Conservation (phyloP, 768 basidiomycete genomes). For the Panaeolus papilionaceus region DNA sequence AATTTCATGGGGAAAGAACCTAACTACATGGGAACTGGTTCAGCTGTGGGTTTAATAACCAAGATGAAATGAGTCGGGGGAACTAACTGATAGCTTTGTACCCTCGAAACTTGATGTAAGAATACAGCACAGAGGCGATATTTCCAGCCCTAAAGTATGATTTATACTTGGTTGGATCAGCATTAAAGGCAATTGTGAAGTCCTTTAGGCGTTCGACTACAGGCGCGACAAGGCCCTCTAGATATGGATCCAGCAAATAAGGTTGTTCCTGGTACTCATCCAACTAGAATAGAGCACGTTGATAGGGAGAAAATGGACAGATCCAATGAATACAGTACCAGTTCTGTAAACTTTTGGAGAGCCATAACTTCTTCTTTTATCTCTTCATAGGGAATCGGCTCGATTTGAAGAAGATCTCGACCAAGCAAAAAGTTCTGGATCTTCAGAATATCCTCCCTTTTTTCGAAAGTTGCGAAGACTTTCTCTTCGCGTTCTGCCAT, state of each 20-base stretch:
- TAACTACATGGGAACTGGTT: slow-evolving; percentile 54
- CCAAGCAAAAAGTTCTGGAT: slow-evolving; percentile 58
- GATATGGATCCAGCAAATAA: slow-evolving; percentile 88
- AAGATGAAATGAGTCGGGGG: slow-evolving; percentile 7
- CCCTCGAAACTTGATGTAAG: slow-evolving; percentile 87
- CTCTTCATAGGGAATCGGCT: slow-evolving; percentile 48
- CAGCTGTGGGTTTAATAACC: slow-evolving; percentile 16
- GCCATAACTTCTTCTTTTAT: slow-evolving; percentile 46
- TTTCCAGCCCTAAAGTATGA: slow-evolving; percentile 51
- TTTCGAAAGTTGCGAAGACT: slow-evolving; percentile 64
- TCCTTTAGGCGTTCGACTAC: slow-evolving; percentile 68
- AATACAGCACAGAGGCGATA: slow-evolving; percentile 71
- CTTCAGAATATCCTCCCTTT: slow-evolving; percentile 61
- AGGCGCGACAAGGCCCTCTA: slow-evolving; percentile 81
- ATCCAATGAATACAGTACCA: slow-evolving; percentile 48
- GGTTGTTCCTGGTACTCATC: slow-evolving; percentile 92
- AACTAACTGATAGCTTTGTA: slow-evolving; percentile 88
- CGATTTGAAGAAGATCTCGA: slow-evolving; percentile 45
- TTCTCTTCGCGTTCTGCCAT: slow-evolving; percentile 45
- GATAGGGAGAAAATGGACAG: not conserved
- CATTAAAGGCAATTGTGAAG: slow-evolving; percentile 51
- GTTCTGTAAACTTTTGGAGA: slow-evolving; percentile 50
- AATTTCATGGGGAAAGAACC: slow-evolving; percentile 94
- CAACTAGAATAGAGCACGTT: slow-evolving; percentile 55
- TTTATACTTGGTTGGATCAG: slow-evolving; percentile 32